Percentiles rank a stretch among this genome's conserved stretches.
These are phyloP conservation scores for Baudoinia panamericana DNA, from an alignment of 495 filamentous ascomycete genomes.

Conservation along the genomic window DNA sequence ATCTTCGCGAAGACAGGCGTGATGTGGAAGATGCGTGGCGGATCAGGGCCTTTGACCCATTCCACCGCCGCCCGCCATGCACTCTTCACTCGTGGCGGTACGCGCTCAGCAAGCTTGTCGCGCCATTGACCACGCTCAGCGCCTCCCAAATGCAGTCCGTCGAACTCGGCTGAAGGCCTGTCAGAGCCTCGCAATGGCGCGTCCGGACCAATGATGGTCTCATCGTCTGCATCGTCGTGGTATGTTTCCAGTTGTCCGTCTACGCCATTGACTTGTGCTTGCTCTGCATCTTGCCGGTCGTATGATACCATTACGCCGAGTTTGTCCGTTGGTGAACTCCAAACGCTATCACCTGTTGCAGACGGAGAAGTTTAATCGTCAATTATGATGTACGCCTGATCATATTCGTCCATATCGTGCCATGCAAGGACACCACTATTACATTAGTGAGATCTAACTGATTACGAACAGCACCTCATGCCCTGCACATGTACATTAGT, in stretches of 20 bases:
- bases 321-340: too few species aligned
- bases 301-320: neutral
- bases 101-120: slow-evolving; percentile 2
- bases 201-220: slow-evolving; percentile 2
- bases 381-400: too few species aligned
- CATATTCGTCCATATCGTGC: too few species aligned
- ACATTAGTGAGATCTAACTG: too few species aligned
- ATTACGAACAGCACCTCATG: too few species aligned
- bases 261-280: neutral
- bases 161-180: slow-evolving; percentile 12
- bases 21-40: slow-evolving; percentile 30
- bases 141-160: slow-evolving; percentile 5
- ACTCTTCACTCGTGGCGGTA: slow-evolving; percentile 21
- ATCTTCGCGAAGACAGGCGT: slow-evolving; percentile 27
- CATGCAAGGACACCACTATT: too few species aligned
- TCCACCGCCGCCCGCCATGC: slow-evolving; percentile 21
- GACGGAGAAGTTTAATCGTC: too few species aligned
- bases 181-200: slow-evolving; percentile 7
- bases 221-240: slow-evolving; percentile 16
- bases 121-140: neutral
- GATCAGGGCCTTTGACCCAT: slow-evolving; percentile 32
- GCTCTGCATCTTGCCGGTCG: slow-evolving; percentile 5
- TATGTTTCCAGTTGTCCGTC: neutral
- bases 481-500: too few species aligned
- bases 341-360: too few species aligned